Evolutionary conservation across 306 rosid species (phyloP), one percentile per base, ranked within the genome.

Genomic region (Fagus sylvatica): DNA sequence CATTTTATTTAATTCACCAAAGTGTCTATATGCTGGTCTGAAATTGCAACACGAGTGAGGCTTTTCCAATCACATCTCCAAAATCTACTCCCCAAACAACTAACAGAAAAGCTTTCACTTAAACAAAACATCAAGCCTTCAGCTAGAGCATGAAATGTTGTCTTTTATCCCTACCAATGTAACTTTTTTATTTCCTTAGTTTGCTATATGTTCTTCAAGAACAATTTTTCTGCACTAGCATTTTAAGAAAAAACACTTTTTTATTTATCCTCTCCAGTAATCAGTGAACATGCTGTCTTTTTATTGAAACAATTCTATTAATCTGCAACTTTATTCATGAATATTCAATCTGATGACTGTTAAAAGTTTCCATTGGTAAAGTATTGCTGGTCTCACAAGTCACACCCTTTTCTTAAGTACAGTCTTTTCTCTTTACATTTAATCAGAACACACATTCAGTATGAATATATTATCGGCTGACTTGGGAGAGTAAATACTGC

Each of bases 221-320:
- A 57, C 3, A 28, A 19, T 28, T 57, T 4, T 28, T 4, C 15
- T 57, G 15, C 51, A 9, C 51, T 46, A 46, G 51, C 51, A 46
- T 46, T 9, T 22, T 57, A 19, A 17, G 32, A 10, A 57, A 57
- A 55, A 57, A 9, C 36, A 4, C 11, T n/a, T 32, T 61, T 12
- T 61, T 61, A 61, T 33, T 61, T 61, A 60, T 60, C 67, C 67
- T 60, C 40, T 32, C 67, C 8, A 10, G 40, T 60, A 60, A 60
- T 33, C 39, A 60, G 16, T 30, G 40, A 60, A 60, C 37, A 60
- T 30, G 40, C 1, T 30, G 6, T 60, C 39, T 28, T 60, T 32
- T 12, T 12, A 33, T 12, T 30, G 33, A 12, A 32, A 32, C n/a
- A 61, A 33, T 32, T 33, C 51, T 1, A 1, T 32, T 61, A 61